Base-by-base conservation (phyloP, 2,329 filamentous ascomycete species). In the Aspergillus transmontanensis region DNA sequence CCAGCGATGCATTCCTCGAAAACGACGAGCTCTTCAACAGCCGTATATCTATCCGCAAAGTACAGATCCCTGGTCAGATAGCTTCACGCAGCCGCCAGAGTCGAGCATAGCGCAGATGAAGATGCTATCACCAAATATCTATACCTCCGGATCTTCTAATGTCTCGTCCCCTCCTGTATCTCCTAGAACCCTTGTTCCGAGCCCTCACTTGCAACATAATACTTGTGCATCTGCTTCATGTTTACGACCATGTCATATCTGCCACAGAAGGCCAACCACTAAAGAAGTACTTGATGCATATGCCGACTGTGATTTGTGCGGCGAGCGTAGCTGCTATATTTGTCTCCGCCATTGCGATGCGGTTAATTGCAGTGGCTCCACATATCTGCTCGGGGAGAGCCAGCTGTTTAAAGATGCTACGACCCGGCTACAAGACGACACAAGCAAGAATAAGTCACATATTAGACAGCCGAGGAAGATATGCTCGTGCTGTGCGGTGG, bases 231-330 rank as follows among this genome's bases (percentile, higher is more conserved):
- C 74, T 23, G 64, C 72, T 6, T 69, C 73, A 2, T 69, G 71
- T 3, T 71, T 80, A 10, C 71, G 76, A 12, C 76, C 78, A 6
- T 81, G 78, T 30, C 78, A 81, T 58, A 78, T 80, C 60, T 81
- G 79, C 57, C 75, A 80, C 60, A 72, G 79, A 53, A 75, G 73
- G 53, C 78, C 79, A 11, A 79, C 77, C 10, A 81, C 78, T 2
- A 73, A 73, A 21, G 73, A 76, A 55, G 70, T 78, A 26, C 68
- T 81, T 1, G 77, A 80, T 57, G 78, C 77, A 3, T 80, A 80
- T 62, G 75, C 77, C 19, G 76, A 80, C 62, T 81, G 78, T 62
- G 75, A 79, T 58, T 59, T 79, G 14, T 81, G 79, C 58, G 70
- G 69, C 10, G 64, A 76, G 48, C 71, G 78, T 43, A 74, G 77